phyloP scores from a whole-genome alignment of 2,329 filamentous ascomycete species.

The Aspergillus melleus region DNA sequence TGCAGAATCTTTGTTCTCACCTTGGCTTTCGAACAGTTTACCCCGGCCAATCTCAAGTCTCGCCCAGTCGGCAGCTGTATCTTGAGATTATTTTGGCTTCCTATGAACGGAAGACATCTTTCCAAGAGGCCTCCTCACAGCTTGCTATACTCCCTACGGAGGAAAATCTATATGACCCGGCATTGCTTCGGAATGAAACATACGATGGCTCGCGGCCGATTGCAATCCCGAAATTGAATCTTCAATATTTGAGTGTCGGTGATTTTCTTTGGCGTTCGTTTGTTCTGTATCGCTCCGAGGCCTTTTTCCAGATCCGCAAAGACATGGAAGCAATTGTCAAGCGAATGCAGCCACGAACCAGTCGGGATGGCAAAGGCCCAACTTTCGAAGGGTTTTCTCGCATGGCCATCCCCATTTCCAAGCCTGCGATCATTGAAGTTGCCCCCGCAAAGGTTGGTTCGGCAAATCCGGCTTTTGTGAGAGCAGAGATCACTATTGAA shows the following conservation, averaged over 20 bases:
- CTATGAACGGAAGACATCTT: slow-evolving; percentile 76
- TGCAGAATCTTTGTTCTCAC: slow-evolving; percentile 65
- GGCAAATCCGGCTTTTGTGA: slow-evolving; percentile 76
- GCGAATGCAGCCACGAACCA: slow-evolving; percentile 69
- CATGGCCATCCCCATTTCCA: slow-evolving; percentile 86
- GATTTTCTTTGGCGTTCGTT: slow-evolving; percentile 98
- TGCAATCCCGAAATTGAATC: slow-evolving; percentile 88
- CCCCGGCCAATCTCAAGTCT: slow-evolving; percentile 67
- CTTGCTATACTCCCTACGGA: slow-evolving; percentile 84
- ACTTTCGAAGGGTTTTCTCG: slow-evolving; percentile 81
- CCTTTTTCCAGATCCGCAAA: slow-evolving; percentile 90
- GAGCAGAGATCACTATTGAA: slow-evolving; percentile 82
- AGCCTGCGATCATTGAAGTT: slow-evolving; percentile 83
- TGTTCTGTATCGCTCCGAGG: slow-evolving; percentile 81
- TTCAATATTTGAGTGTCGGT: slow-evolving; percentile 91
- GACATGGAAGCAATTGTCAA: slow-evolving; percentile 83
- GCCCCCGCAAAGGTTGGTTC: slow-evolving; percentile 81
- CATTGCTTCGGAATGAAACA: slow-evolving; percentile 75
- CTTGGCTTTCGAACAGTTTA: slow-evolving; percentile 83
- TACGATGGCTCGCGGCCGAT: slow-evolving; percentile 87
- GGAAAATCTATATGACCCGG: slow-evolving; percentile 71
- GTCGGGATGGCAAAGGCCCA: slow-evolving; percentile 63
- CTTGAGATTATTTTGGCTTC: slow-evolving; percentile 70
- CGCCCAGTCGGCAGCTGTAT: slow-evolving; percentile 55
- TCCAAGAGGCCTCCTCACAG: slow-evolving; percentile 73